Evolutionary conservation across 768 basidiomycete genomes (phyloP), one percentile per base, ranked within the genome.

Genomic region (Mycena alexandri): DNA sequence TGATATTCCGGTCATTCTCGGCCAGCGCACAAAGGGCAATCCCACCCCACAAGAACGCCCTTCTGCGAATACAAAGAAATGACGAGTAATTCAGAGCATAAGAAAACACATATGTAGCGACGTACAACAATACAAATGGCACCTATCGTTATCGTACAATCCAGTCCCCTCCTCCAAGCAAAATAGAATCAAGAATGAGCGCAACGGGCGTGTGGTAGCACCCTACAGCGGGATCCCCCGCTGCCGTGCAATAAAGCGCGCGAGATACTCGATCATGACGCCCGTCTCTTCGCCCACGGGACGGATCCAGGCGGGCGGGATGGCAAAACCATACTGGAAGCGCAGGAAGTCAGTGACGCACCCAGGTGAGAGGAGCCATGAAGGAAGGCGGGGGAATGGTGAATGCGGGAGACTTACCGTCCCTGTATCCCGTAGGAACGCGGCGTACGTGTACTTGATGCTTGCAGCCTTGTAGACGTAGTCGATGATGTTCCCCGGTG

Each of bases 211-310:
- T 29, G 38, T 29, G 38, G 9, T 38, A 38, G 38, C 34, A 38
- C 24, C 54, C 42, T 41, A 78, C 62, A 76, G 70, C 52, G 25
- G 24, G 63, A 54, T 72, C 64, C 43, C 71, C 6, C 70, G 29
- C 61, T 83, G 80, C 69, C 76, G 79, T 12, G 79, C 79, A 25
- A 94, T 89, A 74, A 94, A 95, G 48, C 84, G 80, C 1, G 89
- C 87, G 8, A 96, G 79, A 71, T 90, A 93, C 24, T 84, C 79
- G 33, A 95, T 71, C 79, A 94, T 87, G 25, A 80, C 84, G 19
- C 82, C 81, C 5, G 89, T 89, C 79, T 96, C 94, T 77, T 93
- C 91, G 1, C 92, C 93, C 3, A 92, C 89, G 0, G 93, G 91
- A 9, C 90, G 81, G 69, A 96, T 94, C 86, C 87, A 89, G 54